Evolutionary conservation across 768 basidiomycete species (phyloP).

Genomic region (Leccinum fibrillosum): DNA sequence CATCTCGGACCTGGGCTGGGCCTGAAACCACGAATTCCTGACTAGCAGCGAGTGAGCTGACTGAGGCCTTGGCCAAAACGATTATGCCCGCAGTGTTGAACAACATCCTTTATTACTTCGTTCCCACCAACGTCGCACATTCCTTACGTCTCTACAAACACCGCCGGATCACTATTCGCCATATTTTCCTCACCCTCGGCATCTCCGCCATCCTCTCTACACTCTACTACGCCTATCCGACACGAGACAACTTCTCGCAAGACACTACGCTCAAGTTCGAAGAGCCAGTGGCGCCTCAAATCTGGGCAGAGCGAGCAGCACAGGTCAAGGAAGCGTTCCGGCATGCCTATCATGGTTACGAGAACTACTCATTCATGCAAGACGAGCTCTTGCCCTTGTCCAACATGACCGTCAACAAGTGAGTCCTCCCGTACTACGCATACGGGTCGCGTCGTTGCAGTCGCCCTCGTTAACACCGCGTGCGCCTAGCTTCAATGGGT

Average conservation of each 20-base stretch:
- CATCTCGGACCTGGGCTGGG: no score
- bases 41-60: neutral
- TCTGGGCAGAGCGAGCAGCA: slow-evolving; percentile 52
- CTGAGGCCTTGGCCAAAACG: neutral
- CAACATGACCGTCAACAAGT: slow-evolving; percentile 51
- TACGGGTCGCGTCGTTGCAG: neutral
- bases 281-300: slow-evolving; percentile 17
- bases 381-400: slow-evolving; percentile 62
- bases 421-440: slow-evolving; percentile 14
- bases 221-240: slow-evolving; percentile 18
- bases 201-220: slow-evolving; percentile 12
- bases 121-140: neutral
- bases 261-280: neutral
- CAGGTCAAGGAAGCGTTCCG: slow-evolving; percentile 61
- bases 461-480: neutral
- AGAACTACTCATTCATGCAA: slow-evolving; percentile 52
- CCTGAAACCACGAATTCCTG: neutral
- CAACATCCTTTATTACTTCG: neutral
- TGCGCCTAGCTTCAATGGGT: slow-evolving; percentile 47
- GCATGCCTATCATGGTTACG: slow-evolving; percentile 68
- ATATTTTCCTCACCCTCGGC: slow-evolving; percentile 14
- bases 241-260: neutral
- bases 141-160: neutral
- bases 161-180: slow-evolving; percentile 17
- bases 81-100: neutral